Base-by-base conservation (phyloP, 2,329 filamentous ascomycete genomes). In the Ophiostoma sp. region DNA sequence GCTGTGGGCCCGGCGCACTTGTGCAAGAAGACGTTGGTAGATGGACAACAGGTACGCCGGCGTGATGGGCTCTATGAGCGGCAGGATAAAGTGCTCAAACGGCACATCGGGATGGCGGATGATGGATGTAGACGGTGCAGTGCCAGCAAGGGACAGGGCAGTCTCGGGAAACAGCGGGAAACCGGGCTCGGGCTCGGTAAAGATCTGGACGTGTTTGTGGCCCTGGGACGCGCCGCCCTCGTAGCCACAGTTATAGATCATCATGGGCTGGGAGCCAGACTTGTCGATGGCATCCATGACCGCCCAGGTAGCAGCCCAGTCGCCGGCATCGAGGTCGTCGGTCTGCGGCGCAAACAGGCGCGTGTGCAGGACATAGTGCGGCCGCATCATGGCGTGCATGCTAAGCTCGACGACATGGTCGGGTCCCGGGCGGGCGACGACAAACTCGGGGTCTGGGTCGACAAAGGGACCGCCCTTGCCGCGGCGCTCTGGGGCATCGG, bases 221-320 rank as follows among this genome's bases (percentile, higher is more conserved):
- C 79, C 78, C 67, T 80, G 76, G 14, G 77, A 79, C 1, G 75
- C 77, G 18, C 80, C 80, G 65, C 77, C 77, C 40, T 80, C 77
- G 58, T 78, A 77, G 14, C 80, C 80, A 66, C 80, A 81, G 70
- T 82, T 82, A 72, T 78, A 81, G 47, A 82, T 78, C 65, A 78
- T 74, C 73, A 81, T 76, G 41, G 76, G 76, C 38, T 70, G 3
- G 36, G 70, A 68, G 63, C 70, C 55, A 42, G 40, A 18, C 42
- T 65, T 27, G 16, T 69, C 18, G 67, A 78, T 71, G 14, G 71
- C 69, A 16, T 69, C 66, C 68, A 81, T 72, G 6, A 78, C 74
- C n/a, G 74, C 73, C 77, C 78, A 79, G 11, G 76, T 73, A 1
- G 79, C 76, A 5, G 73, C 70, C 58, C 80, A 69, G 72, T 81